Percentiles rank a stretch among this genome's conserved stretches.
Evolutionary conservation across 768 basidiomycete genomes (phyloP).

Genomic region (Boletus pseudopeckii): DNA sequence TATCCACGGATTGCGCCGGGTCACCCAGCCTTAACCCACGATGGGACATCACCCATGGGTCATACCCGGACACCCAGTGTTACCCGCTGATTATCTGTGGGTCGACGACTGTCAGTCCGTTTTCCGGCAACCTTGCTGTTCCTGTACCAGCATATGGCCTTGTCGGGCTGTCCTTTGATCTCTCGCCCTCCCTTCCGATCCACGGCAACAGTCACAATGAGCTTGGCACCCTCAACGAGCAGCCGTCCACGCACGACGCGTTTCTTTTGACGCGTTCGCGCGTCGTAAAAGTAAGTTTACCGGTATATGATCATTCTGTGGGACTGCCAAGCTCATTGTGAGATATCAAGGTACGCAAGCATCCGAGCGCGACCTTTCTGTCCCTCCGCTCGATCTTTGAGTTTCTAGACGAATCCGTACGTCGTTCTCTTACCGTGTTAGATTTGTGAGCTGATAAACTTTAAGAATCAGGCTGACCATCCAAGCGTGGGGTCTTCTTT

Average conservation of each 20-base stretch:
- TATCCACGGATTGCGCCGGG: too few relatives aligned
- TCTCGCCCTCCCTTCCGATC: conserved; percentile 23
- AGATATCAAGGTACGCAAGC: conserved; percentile 24
- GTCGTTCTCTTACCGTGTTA: background rate
- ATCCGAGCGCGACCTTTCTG: conserved; percentile 17
- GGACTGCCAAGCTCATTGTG: background rate
- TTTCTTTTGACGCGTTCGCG: conserved; percentile 52
- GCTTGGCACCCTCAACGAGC: conserved; percentile 7
- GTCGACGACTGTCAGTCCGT: background rate
- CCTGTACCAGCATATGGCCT: background rate
- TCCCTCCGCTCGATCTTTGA: conserved; percentile 28
- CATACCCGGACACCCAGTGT: too few relatives aligned
- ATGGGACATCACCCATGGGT: too few relatives aligned
- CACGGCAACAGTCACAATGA: conserved; percentile 7
- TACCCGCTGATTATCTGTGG: too few relatives aligned
- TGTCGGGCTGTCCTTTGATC: conserved; percentile 32
- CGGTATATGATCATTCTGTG: background rate
- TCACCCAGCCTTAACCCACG: too few relatives aligned
- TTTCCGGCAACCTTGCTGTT: conserved; percentile 1
- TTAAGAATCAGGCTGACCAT: conserved; percentile 13
- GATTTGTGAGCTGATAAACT: conserved; percentile 5
- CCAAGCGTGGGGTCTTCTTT: conserved; percentile 26
- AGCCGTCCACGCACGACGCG: conserved; percentile 26
- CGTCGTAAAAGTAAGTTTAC: conserved; percentile 46
- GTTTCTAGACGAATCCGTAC: conserved; percentile 19